These are phyloP conservation scores for Madurella fahalii DNA, from an alignment of 2,329 filamentous ascomycete species.

Conservation along the genomic window DNA sequence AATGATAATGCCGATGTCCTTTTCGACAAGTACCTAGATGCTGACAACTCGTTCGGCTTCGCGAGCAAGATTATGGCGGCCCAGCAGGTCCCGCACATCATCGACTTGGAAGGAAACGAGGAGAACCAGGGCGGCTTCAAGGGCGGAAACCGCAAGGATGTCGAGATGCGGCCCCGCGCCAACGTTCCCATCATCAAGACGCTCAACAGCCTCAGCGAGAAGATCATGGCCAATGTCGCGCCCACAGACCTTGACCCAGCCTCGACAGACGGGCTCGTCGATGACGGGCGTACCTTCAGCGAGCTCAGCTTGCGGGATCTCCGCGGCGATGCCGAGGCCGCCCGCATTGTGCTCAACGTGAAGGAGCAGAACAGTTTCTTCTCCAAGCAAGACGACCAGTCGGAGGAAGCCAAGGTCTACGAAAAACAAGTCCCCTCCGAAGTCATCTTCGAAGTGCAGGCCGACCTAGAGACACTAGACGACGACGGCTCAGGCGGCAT, in stretches of 20 bases:
- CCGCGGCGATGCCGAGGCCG: constrained; percentile 66
- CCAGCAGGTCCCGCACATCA: constrained; percentile 76
- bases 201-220: constrained; percentile 86
- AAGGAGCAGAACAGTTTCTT: constrained; percentile 85
- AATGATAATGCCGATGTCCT: constrained; percentile 71
- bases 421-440: constrained; percentile 65
- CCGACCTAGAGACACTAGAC: constrained; percentile 54
- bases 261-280: constrained; percentile 46
- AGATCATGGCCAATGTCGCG: constrained; percentile 83
- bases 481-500: constrained; percentile 47
- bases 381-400: constrained; percentile 45
- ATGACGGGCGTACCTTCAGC: constrained; percentile 70
- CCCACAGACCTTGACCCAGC: constrained; percentile 69
- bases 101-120: constrained; percentile 91
- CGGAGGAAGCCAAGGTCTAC: constrained; percentile 51
- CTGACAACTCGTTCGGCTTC: constrained; percentile 57
- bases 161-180: constrained; percentile 78
- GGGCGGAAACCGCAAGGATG: constrained; percentile 78
- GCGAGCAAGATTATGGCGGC: constrained; percentile 50
- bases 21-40: constrained; percentile 80
- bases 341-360: constrained; percentile 78
- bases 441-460: constrained; percentile 61
- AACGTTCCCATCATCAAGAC: constrained; percentile 87
- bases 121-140: constrained; percentile 85
- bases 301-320: constrained; percentile 77